A percentile compares a stretch with the other conserved stretches of the same genome.
phyloP scores from a whole-genome alignment of 2,329 filamentous ascomycete species.

The Colletotrichum caudatum region DNA sequence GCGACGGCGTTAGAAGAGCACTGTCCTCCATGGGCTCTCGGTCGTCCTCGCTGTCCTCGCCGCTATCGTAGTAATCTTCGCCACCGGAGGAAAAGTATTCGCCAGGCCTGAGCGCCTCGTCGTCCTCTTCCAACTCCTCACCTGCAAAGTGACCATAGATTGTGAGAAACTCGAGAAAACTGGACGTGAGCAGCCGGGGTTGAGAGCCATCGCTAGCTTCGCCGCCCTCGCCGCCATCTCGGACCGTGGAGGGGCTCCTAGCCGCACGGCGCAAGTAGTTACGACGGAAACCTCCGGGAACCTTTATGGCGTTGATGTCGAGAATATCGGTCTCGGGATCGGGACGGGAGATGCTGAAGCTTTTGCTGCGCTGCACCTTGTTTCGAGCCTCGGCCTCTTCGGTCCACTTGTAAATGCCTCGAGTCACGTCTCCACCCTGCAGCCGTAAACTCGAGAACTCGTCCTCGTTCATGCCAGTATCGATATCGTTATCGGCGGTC shows the following conservation, averaged over 20 bases:
- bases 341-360: slow-evolving; percentile 82
- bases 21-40: slow-evolving; percentile 89
- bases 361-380: slow-evolving; percentile 83
- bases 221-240: slow-evolving; percentile 55
- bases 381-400: slow-evolving; percentile 83
- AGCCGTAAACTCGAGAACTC: slow-evolving; percentile 94
- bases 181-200: slow-evolving; percentile 83
- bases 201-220: slow-evolving; percentile 54
- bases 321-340: slow-evolving; percentile 83
- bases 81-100: slow-evolving; percentile 91
- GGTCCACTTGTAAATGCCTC: slow-evolving; percentile 96
- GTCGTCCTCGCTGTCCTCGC: slow-evolving; percentile 69
- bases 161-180: slow-evolving; percentile 94
- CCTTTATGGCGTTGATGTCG: slow-evolving; percentile 90
- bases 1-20: slow-evolving; percentile 81
- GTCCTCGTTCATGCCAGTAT: slow-evolving; percentile 68
- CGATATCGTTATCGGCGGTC: slow-evolving; percentile 53
- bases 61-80: slow-evolving; percentile 63
- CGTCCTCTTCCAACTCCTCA: slow-evolving; percentile 96
- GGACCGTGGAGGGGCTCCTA: slow-evolving; percentile 66
- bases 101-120: slow-evolving; percentile 86
- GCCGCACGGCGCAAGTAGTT: slow-evolving; percentile 86
- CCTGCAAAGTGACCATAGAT: slow-evolving; percentile 98
- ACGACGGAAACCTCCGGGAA: slow-evolving; percentile 92
- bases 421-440: slow-evolving; percentile 93